Conservation (phyloP, 371 early-diverging fungal genomes). For the Mortierella sp. region DNA sequence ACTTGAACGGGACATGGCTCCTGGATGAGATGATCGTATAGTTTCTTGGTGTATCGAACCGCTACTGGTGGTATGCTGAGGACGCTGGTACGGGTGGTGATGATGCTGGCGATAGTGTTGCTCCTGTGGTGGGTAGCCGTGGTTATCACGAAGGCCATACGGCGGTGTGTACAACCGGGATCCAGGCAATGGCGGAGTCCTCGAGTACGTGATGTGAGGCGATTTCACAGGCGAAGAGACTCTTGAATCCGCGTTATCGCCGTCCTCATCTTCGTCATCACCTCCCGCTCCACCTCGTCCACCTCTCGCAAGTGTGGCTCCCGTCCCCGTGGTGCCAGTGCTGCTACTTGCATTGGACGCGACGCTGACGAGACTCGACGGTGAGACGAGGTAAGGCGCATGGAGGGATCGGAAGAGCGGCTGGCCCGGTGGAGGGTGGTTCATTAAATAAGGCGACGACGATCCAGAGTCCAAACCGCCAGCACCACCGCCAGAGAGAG, state of each 20-base stretch:
- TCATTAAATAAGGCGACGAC: slow-evolving; percentile 11
- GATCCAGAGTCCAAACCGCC: background rate
- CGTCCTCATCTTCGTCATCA: background rate
- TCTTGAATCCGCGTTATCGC: background rate
- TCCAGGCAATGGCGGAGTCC: background rate
- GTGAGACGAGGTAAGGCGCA: slow-evolving; percentile 20
- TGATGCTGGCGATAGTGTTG: background rate
- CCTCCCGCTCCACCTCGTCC: background rate
- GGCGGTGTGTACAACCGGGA: background rate
- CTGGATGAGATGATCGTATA: background rate
- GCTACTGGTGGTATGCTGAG: too few species aligned
- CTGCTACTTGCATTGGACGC: slow-evolving; percentile 13
- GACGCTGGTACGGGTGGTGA: background rate
- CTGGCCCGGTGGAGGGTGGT: slow-evolving; percentile 41
- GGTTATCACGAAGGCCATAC: slow-evolving; percentile 8
- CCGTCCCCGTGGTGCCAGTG: background rate
- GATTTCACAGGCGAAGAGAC: slow-evolving; percentile 4
- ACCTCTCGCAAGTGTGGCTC: background rate
- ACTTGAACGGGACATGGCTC: background rate
- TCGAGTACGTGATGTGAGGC: slow-evolving; percentile 4
- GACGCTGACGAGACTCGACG: slow-evolving; percentile 19
- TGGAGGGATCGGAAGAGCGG: slow-evolving; percentile 41
- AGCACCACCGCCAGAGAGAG: background rate
- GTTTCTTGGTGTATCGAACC: too few species aligned
- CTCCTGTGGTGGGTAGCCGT: background rate